Conservation (phyloP, 2,329 filamentous ascomycete genomes). For the Zarea fungicola region DNA sequence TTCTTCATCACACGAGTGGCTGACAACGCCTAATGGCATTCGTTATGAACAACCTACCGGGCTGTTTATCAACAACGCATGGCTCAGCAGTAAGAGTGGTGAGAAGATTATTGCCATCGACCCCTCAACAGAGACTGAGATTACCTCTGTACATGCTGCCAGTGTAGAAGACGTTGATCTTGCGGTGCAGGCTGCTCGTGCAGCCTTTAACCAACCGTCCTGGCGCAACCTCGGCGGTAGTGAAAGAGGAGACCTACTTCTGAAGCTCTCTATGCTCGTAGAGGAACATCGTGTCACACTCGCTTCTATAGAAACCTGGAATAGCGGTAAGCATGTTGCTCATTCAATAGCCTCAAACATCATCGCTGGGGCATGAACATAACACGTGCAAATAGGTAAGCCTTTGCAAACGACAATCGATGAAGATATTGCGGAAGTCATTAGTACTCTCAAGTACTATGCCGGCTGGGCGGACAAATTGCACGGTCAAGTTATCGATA, state of each 20-base stretch:
- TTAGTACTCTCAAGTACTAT: constrained; percentile 61
- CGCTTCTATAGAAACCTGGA: constrained; percentile 66
- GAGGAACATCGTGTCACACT: constrained; percentile 52
- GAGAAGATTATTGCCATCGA: constrained; percentile 57
- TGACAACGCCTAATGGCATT: constrained; percentile 51
- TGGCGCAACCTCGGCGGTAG: constrained; percentile 65
- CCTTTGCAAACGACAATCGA: constrained; percentile 61
- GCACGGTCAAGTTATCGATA: constrained; percentile 69
- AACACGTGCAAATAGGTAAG: too few species aligned
- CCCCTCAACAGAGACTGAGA: constrained; percentile 30
- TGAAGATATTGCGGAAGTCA: constrained; percentile 54
- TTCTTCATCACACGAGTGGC: too few species aligned
- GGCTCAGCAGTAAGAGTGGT: constrained; percentile 54
- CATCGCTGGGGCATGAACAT: too few species aligned
- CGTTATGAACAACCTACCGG: constrained; percentile 63
- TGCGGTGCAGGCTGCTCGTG: constrained; percentile 46
- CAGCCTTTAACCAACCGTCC: constrained; percentile 60
- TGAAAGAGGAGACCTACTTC: constrained; percentile 64
- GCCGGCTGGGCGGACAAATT: constrained; percentile 76
- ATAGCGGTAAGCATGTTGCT: too few species aligned
- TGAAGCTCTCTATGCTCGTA: constrained; percentile 65
- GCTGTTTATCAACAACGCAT: constrained; percentile 75
- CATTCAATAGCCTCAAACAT: too few species aligned
- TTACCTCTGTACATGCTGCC: constrained; percentile 28
- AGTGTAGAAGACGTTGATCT: constrained; percentile 26